Evolutionary conservation across 345 rosid species (phyloP), one percentile per base, ranked within the genome.

Genomic region (Hibiscus trionum): DNA sequence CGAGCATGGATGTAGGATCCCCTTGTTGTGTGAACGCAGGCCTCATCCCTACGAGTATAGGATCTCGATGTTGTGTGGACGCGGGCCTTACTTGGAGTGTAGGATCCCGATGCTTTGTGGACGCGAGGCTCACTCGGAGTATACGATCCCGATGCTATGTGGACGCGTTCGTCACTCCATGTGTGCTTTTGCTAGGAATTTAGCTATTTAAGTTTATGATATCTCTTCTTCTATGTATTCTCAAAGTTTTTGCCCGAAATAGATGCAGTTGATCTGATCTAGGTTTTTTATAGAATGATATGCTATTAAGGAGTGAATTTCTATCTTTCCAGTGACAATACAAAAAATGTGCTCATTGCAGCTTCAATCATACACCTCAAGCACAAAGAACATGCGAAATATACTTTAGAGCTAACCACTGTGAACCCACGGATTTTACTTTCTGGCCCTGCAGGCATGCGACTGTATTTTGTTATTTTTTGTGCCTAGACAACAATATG

Each of bases 381-480:
- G 90, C 92, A 86, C 72, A 87, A 85, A 82, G 89, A 85, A 73
- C 82, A 86, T 82, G 93, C 77, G 3, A 87, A 89, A 69, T 93
- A 84, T 81, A 84, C 96, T 42, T 84, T 90, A 61, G 87, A 89
- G 9, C 86, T 93, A 69, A 76, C 86, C 33, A 83, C 91, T 61
- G 84, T 93, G 61, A 84, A 87, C 75, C 98, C 98, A 24, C 85
- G 93, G 72, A 91, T 93, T 77, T 82, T 93, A 88, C 92, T 93
- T 39, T 93, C 98, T 74, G 96, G 98, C 59, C 98, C 98, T 27
- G 90, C 96, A 79, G 98, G 98, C 91, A 21, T 31, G 42, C 24
- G 24, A 21, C 24, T 15, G 8, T 73, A 6, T 24, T 71, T 17
- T 60, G 16, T 29, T 39, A 14, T 64, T 16, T 47, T 65, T 37